Evolutionary conservation across 164 flowering plant genomes (phyloP).

Genomic region (Vitis rupestris): DNA sequence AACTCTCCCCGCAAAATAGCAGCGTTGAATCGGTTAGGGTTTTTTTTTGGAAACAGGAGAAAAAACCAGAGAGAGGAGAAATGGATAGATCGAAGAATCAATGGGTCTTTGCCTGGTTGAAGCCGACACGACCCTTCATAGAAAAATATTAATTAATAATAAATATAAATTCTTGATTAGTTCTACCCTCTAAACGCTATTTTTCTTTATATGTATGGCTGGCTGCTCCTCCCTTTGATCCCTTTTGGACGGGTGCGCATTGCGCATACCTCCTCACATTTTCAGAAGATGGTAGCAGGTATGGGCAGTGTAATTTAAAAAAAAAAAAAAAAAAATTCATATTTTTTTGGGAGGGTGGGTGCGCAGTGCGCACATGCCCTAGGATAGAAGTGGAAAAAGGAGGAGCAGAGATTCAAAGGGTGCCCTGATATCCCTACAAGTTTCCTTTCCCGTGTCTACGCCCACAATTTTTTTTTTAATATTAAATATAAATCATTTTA

Average conservation of each 20-base stretch:
- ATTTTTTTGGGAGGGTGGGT: background rate
- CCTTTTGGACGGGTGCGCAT: too few relatives aligned
- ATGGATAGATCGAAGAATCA: slow-evolving; percentile 11
- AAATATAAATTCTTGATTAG: background rate
- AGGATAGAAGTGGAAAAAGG: background rate
- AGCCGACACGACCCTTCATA: slow-evolving; percentile 49
- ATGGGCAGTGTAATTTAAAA: too few relatives aligned
- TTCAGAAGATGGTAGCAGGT: too few relatives aligned
- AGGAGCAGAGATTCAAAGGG: slow-evolving; percentile 17
- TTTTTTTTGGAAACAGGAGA: background rate
- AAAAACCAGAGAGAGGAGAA: background rate
- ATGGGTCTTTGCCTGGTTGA: slow-evolving; percentile 41
- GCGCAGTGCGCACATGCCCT: slow-evolving; percentile 4
- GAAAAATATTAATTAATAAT: too few relatives aligned
- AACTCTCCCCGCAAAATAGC: too few relatives aligned
- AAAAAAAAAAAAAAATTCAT: too few relatives aligned
- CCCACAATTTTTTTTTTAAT: background rate
- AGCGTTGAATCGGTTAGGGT: background rate
- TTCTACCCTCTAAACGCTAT: background rate
- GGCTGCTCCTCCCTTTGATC: too few relatives aligned
- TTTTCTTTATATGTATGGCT: too few relatives aligned
- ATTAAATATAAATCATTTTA: too few relatives aligned
- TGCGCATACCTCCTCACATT: too few relatives aligned
- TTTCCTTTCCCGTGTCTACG: slow-evolving; percentile 22
- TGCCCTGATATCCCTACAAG: slow-evolving; percentile 35